Evolutionary conservation across 371 early-diverging fungal genomes (phyloP), one percentile per base, ranked within the genome.

Genomic region (Phascolomyces articulosus): DNA sequence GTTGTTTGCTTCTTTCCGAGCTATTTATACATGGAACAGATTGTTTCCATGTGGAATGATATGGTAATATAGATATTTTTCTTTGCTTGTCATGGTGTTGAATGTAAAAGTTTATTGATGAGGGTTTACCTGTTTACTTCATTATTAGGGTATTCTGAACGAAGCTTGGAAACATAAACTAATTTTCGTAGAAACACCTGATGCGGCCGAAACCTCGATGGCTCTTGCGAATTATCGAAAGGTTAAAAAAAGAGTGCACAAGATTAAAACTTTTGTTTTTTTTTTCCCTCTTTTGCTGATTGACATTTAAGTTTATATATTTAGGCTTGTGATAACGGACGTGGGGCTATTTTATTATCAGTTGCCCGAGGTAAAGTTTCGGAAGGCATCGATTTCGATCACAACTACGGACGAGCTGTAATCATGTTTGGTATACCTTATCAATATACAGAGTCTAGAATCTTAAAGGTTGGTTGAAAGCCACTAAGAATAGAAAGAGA

Each of bases 331-430:
- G 94, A 98, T 68, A 97, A 96, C 78, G 99, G 99, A 0, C 91
- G 99, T 62, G 99, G 99, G 0, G 99, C 99, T 0, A 92, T 98
- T 44, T 76, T 99, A n/a, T 77, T 99, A 26, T 96, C 98, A 60
- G 99, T 99, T n/a, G 99, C 99, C 11, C 90, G 99, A 59, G 99
- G 99, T 15, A 99, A 99, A 75, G 99, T 99, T 18, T 96, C 97
- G 10, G 99, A 99, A 80, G 99, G 99, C 20, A 98, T 99, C 68
- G 99, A 99, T 90, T 99, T 99, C 77, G 98, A 99, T 73, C 96
- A 99, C 75, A 93, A 98, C 68, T 99, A 99, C 80, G 99, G 99
- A 10, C 89, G 99, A 28, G 99, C 98, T 21, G 96, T 98, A 34
- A 86, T 99, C 60, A 89, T 99, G 89, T 98, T 98, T 86, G 99